Evolutionary conservation across 768 basidiomycete genomes (phyloP).

Genomic region (Glaciozyma antarctica): DNA sequence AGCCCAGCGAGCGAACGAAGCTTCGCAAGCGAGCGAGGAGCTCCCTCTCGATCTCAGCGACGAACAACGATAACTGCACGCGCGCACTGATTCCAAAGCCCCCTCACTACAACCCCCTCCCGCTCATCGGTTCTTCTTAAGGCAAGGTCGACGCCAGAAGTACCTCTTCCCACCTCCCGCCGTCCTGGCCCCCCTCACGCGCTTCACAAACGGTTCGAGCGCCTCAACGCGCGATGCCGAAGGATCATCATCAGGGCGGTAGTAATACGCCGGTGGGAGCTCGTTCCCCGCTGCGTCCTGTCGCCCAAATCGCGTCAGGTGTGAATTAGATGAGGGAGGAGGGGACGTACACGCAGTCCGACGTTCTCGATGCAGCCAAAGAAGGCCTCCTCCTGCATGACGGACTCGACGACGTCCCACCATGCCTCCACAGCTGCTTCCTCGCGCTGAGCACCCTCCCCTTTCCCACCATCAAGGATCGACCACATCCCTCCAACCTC

Average conservation of each 20-base stretch:
- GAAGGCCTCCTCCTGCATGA: constrained; percentile 12
- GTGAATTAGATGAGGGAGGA: too few relatives aligned
- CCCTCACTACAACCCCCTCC: too few relatives aligned
- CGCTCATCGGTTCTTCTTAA: constrained; percentile 11
- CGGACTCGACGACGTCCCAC: constrained; percentile 17
- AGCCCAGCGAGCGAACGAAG: too few relatives aligned
- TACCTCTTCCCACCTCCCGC: constrained; percentile 9
- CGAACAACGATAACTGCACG: too few relatives aligned
- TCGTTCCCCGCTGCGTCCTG: constrained; percentile 41
- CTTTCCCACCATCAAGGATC: constrained; percentile 8
- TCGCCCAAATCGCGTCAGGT: neutral
- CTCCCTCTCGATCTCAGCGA: too few relatives aligned
- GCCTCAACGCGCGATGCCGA: constrained; percentile 24
- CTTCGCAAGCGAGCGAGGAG: too few relatives aligned
- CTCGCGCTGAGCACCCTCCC: constrained; percentile 8
- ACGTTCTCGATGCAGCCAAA: constrained; percentile 29
- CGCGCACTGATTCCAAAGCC: too few relatives aligned
- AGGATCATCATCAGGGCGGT: constrained; percentile 39
- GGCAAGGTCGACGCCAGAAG: constrained; percentile 26
- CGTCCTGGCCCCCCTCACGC: constrained; percentile 23
- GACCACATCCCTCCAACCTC: constrained; percentile 22
- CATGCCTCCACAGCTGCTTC: constrained; percentile 20
- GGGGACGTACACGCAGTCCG: constrained; percentile 17
- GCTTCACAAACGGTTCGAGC: constrained; percentile 31
- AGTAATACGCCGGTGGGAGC: constrained; percentile 39